Evolutionary conservation across 208 protist species (phyloP), one percentile per base, ranked within the genome.

Genomic region (Porcisia hertigi): DNA sequence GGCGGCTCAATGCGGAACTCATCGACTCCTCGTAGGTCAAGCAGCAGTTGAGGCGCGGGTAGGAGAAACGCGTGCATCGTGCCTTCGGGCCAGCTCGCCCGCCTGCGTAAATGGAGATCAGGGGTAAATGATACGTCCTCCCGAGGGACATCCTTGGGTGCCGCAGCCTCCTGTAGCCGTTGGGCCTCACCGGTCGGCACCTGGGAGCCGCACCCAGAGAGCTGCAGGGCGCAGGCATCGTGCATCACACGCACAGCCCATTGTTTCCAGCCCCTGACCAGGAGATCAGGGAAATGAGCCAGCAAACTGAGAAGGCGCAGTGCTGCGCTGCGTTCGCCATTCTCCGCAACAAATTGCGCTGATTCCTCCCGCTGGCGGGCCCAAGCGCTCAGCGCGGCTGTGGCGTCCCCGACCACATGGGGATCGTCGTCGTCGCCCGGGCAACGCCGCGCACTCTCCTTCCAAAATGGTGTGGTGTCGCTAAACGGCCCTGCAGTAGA

Each of bases 1-100:
- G 74, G 45, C 12, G 55, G 64, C 2, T 71, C 67, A 41, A 82
- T 77, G 43, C 53, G 60, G 34, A 82, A 82, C 69, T 82, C 79
- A 45, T 82, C 73, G 20, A 82, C 36, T 43, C 30, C 57, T n/a
- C 53, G 63, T 18, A 76, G 25, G 14, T 39, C 45, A 20, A 76
- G 47, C 18, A 72, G 69, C 69, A 60, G 49, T 49, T 54, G 25
- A 60, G 30, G 25, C 16, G 54, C 52, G 4, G 53, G 30, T 62
- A 30, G 49, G 45, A 60, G 23, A 67, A 23, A 62, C 18, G 54
- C 9, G 16, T 34, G 53, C 34, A 3, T 54, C 39, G 41, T 58
- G 14, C 55, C 70, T 12, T 3, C 55, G 18, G 36, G 54, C 52
- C 54, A 43, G 16, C 8, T 45, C 69, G 8, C 34, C 54, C 18